Conservation (phyloP, 345 rosid species). For the Eucalyptus erythrocorys region DNA sequence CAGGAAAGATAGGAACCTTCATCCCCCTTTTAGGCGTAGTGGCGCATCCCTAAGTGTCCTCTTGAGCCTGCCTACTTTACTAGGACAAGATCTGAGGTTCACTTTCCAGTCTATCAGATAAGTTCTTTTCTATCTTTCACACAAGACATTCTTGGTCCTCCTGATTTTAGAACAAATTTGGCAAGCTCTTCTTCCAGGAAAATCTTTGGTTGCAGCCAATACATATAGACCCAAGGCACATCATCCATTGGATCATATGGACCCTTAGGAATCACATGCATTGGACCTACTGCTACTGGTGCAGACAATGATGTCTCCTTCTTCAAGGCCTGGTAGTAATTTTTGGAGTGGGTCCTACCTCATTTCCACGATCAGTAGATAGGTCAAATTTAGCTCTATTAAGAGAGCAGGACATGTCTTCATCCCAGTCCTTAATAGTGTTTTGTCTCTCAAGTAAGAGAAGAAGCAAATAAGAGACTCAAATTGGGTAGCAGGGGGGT, state of each 20-base stretch:
- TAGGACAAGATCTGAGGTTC: background rate
- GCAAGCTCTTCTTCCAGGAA: background rate
- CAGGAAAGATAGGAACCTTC: background rate
- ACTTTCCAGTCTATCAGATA: background rate
- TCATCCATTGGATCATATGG: background rate
- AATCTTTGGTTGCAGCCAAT: background rate
- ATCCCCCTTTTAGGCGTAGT: background rate
- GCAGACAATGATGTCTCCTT: background rate
- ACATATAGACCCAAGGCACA: background rate
- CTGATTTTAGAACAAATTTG: background rate
- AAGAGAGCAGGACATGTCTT: background rate
- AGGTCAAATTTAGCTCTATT: background rate
- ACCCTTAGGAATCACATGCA: background rate
- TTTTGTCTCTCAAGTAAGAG: too few species aligned
- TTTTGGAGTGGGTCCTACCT: background rate
- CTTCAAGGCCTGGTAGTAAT: background rate
- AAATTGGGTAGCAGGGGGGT: too few species aligned
- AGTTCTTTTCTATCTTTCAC: background rate
- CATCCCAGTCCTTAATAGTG: background rate
- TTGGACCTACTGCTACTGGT: background rate
- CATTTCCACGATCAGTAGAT: background rate
- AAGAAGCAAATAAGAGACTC: too few species aligned
- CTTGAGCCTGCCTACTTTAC: too few species aligned
- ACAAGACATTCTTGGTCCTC: background rate
- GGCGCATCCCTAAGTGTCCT: background rate